Conservation (phyloP, 2,329 filamentous ascomycete genomes). For the Apiospora arundinis region DNA sequence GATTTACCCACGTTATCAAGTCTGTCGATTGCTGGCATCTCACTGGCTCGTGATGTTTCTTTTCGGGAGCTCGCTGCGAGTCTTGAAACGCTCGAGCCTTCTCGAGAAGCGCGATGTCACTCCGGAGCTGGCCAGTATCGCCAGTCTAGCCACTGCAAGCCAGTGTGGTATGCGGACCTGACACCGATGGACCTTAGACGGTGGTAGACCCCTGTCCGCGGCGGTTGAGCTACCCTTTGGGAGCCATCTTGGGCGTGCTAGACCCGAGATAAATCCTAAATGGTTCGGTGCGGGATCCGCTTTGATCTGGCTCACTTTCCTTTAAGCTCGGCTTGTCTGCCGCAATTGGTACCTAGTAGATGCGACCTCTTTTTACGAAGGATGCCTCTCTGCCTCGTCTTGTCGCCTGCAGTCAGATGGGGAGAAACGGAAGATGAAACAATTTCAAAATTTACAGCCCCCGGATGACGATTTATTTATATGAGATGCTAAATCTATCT, state of each 20-base stretch:
- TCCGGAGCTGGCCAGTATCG: neutral
- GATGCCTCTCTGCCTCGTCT: neutral
- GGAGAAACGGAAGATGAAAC: neutral
- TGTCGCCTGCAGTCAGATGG: neutral
- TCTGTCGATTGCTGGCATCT: slow-evolving; percentile 4
- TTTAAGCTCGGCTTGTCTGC: neutral
- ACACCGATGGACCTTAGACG: slow-evolving; percentile 13
- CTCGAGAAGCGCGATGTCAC: neutral
- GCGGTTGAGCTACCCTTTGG: neutral
- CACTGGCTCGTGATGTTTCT: neutral
- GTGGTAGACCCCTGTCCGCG: neutral
- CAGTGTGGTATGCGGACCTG: slow-evolving; percentile 11
- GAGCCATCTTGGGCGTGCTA: neutral
- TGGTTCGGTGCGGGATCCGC: slow-evolving; percentile 2
- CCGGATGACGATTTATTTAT: neutral
- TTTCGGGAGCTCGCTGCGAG: neutral
- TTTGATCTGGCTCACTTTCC: slow-evolving; percentile 15
- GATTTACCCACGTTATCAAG: neutral
- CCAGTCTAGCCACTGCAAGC: neutral
- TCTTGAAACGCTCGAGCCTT: slow-evolving; percentile 1
- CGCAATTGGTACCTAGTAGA: neutral
- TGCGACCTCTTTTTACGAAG: neutral
- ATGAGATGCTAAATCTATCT: neutral
- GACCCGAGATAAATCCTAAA: neutral
- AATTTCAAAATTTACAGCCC: neutral